Evolutionary conservation across 2,329 filamentous ascomycete genomes (phyloP), one percentile per base, ranked within the genome.

Genomic region (Penicillium vulpinum): DNA sequence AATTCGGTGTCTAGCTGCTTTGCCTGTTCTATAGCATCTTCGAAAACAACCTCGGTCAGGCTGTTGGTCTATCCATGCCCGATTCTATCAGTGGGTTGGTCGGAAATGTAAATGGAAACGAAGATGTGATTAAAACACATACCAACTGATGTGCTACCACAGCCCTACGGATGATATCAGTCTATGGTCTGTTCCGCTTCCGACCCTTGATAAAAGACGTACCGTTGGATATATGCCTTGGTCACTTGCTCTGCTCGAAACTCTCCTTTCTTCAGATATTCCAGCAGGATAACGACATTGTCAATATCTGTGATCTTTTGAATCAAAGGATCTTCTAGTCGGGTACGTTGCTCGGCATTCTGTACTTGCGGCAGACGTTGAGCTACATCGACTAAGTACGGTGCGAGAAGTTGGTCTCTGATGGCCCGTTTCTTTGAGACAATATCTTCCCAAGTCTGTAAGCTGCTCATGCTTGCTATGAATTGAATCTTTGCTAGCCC

Each of bases 31-130:
- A 75, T 45, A 10, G 73, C 72, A 35, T 72, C 68, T 21, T 71
- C 65, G 49, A 75, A 76, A 5, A 73, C 45, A 2, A 75, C 60
- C 58, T 75, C 71, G 3, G 73, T 76, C 15, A 77, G 57, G 18
- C 68, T 69, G 43, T 75, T 76, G n/a, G 70, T 75, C 73, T 75
- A 31, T 28, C 15, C 33, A 44, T 44, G 28, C 16, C 38, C 11
- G 8, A n/a, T 33, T 18, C 4, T 15, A 39, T 52, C 35, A 52
- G 33, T 26, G n/a, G 13, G 6, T 13, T n/a, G 21, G 22, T 3
- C 1, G 7, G 15, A 57, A 21, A 55, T 31, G 16, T 15, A 9
- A 49, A 58, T 28, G 15, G 22, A 6, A 51, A 21, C 26, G 13
- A 22, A 21, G 10, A 36, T 26, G 29, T 18, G 0, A 41, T n/a